Evolutionary conservation across 345 rosid species (phyloP).

Genomic region (Alliaria petiolata): DNA sequence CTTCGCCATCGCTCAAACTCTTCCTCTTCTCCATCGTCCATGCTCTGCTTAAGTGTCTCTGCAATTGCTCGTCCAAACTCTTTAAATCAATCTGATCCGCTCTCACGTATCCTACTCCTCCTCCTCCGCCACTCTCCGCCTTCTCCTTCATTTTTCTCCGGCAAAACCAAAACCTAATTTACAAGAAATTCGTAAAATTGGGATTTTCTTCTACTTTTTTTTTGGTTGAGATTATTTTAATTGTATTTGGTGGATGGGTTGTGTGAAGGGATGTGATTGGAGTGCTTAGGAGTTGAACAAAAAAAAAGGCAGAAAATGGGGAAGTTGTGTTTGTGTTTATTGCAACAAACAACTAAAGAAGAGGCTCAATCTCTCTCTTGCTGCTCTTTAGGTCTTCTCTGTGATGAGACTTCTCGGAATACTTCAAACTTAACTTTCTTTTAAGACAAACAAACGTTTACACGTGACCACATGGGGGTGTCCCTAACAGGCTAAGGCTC

Average conservation of each 20-base stretch:
- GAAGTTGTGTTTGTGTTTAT: constrained; percentile 35
- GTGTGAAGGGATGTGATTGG: constrained; percentile 17
- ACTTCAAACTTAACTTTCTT: constrained; percentile 15
- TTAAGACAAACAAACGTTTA: constrained; percentile 14
- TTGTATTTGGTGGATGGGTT: background rate
- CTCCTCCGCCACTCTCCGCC: constrained; percentile 44
- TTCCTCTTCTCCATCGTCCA: constrained; percentile 85
- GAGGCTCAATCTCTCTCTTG: constrained; percentile 5
- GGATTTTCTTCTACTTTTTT: background rate
- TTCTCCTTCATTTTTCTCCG: constrained; percentile 48
- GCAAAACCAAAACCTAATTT: background rate
- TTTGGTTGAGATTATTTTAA: background rate
- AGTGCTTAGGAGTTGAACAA: background rate
- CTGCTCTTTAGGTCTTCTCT: background rate
- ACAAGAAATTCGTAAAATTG: background rate
- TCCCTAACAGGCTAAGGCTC: background rate
- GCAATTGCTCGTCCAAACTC: constrained; percentile 90
- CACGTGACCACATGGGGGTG: constrained; percentile 39
- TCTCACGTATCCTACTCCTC: constrained; percentile 76
- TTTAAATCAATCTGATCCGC: constrained; percentile 98
- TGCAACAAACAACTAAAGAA: constrained; percentile 32
- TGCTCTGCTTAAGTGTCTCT: constrained; percentile 81
- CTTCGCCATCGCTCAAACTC: constrained; percentile 38
- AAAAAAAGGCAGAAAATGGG: constrained; percentile 14
- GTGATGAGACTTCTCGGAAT: constrained; percentile 15